These are phyloP conservation scores for Phytopythium aichiense DNA, from an alignment of 352 stramenopile species.

Conservation along the genomic window DNA sequence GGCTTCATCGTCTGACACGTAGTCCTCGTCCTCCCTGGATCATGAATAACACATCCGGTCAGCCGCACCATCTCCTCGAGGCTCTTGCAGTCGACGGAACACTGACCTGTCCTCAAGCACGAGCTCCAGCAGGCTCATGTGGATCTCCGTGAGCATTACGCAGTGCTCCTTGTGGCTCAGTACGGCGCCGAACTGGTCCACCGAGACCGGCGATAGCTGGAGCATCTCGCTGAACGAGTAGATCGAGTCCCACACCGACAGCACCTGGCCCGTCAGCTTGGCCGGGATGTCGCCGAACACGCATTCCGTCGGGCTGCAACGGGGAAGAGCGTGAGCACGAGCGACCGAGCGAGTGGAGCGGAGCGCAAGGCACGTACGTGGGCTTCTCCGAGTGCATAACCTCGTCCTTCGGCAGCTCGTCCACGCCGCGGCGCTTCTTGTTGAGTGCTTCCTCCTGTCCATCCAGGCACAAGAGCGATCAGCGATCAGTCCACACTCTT, in stretches of 20 bases:
- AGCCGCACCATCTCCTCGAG: not conserved
- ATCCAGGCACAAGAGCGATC: not conserved
- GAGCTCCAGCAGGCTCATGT: conserved; percentile 83
- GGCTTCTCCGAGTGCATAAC: conserved; percentile 45
- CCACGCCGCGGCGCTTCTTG: conserved; percentile 66
- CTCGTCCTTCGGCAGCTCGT: conserved; percentile 43
- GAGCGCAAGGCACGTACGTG: conserved; percentile 31
- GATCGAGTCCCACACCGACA: conserved; percentile 79
- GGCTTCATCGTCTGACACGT: conserved; percentile 79
- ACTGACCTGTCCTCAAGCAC: conserved; percentile 54
- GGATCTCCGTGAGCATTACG: conserved; percentile 62
- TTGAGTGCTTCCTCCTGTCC: conserved; percentile 68
- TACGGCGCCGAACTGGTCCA: conserved; percentile 62
- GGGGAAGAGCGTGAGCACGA: conserved; percentile 3
- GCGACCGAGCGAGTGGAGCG: too few relatives aligned
- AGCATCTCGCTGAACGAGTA: conserved; percentile 69
- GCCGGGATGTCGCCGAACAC: conserved; percentile 44
- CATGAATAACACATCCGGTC: not conserved
- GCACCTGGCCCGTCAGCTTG: conserved; percentile 42
- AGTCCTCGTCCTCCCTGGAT: conserved; percentile 74
- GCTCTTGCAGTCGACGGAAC: conserved; percentile 11
- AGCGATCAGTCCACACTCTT: too few relatives aligned
- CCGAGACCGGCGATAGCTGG: conserved; percentile 47
- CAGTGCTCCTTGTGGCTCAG: conserved; percentile 41
- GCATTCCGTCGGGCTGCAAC: conserved; percentile 43